Conservation (phyloP, 345 rosid genomes). For the Schrenkiella parvula region DNA sequence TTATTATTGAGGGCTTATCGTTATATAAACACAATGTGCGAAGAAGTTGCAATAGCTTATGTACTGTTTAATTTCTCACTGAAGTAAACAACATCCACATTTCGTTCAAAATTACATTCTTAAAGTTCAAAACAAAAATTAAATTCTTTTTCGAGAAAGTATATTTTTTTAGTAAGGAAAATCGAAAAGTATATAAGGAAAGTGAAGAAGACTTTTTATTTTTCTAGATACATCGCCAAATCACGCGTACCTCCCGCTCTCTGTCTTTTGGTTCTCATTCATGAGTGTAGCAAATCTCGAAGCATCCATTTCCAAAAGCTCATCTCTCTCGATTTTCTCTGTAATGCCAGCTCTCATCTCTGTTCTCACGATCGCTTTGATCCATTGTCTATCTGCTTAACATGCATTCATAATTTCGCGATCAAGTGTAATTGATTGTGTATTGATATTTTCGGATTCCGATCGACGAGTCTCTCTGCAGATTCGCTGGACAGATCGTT, state of each 20-base stretch:
- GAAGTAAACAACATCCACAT: too few species aligned
- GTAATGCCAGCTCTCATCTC: not conserved
- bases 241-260: not conserved
- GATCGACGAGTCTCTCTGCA: not conserved
- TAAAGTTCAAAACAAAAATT: too few species aligned
- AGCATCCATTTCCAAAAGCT: not conserved
- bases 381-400: not conserved
- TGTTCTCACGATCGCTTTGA: not conserved
- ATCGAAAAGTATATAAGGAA: not conserved
- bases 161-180: not conserved
- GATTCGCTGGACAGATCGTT: too few species aligned
- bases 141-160: too few species aligned
- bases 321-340: constrained; percentile 1
- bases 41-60: too few species aligned
- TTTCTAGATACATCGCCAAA: not conserved
- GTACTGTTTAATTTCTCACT: too few species aligned
- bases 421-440: not conserved
- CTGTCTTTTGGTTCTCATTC: too few species aligned
- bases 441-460: too few species aligned
- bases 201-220: not conserved
- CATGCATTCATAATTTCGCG: not conserved
- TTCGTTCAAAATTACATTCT: too few species aligned
- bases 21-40: too few species aligned
- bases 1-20: too few species aligned
- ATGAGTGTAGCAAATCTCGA: not conserved